Evolutionary conservation across 345 rosid genomes (phyloP).

Genomic region (Schrenkiella parvula): DNA sequence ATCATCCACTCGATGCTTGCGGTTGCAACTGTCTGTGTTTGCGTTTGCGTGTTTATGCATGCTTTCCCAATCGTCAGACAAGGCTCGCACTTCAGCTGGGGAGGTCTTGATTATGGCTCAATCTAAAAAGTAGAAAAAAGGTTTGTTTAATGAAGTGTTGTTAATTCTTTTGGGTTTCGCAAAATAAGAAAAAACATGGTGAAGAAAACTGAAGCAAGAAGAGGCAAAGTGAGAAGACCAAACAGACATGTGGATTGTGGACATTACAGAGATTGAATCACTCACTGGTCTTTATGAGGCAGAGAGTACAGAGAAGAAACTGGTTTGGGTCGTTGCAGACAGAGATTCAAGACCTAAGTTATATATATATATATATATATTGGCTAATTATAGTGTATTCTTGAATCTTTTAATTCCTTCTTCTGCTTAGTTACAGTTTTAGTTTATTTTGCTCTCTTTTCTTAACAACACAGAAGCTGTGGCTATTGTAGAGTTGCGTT

Average conservation of each 20-base stretch:
- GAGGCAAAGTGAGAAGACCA: not conserved
- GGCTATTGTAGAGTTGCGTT: not conserved
- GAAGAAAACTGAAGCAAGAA: not conserved
- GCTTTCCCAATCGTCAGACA: slow-evolving; percentile 56
- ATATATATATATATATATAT: not conserved
- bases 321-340: not conserved
- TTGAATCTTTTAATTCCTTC: not conserved
- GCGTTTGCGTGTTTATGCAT: slow-evolving; percentile 77
- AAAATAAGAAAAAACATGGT: not conserved
- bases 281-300: too few species aligned
- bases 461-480: slow-evolving; percentile 16
- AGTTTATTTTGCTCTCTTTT: not conserved
- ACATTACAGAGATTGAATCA: too few species aligned
- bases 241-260: not conserved
- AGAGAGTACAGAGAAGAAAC: slow-evolving; percentile 12
- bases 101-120: slow-evolving; percentile 61
- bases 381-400: slow-evolving; percentile 12
- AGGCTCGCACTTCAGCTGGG: slow-evolving; percentile 76
- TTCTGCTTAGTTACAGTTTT: not conserved
- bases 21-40: slow-evolving; percentile 84
- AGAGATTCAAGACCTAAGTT: slow-evolving; percentile 3
- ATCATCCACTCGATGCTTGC: slow-evolving; percentile 75
- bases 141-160: not conserved
- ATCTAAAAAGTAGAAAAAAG: slow-evolving; percentile 28
- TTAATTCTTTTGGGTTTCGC: not conserved